Percentiles rank a stretch among this genome's conserved stretches.
Conservation (phyloP, 352 stramenopile genomes). For the Phytophthora macrochlamydospora region DNA sequence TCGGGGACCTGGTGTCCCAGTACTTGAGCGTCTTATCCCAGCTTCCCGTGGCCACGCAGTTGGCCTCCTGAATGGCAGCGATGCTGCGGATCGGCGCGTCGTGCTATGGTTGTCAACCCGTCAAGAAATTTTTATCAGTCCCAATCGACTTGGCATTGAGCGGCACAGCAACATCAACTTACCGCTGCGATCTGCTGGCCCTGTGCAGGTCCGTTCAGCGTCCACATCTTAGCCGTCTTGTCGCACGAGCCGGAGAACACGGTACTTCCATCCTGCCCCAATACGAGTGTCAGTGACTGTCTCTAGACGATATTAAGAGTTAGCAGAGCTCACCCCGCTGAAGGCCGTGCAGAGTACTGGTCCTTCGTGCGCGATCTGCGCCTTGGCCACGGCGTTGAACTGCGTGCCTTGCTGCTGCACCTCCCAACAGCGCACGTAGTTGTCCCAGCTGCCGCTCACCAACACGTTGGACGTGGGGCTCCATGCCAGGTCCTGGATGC, state of each 20-base stretch:
- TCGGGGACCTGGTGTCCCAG: conserved; percentile 94
- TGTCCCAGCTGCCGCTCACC: conserved; percentile 84
- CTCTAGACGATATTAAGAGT: conserved; percentile 2
- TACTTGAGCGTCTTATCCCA: conserved; percentile 97
- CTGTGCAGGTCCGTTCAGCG: conserved; percentile 75
- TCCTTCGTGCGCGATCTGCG: conserved; percentile 88
- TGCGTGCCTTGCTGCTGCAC: conserved; percentile 73
- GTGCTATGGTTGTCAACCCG: conserved; percentile 60
- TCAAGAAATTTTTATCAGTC: not conserved
- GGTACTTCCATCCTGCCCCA: conserved; percentile 86
- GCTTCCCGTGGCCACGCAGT: conserved; percentile 93
- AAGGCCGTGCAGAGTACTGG: conserved; percentile 94
- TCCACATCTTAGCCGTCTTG: conserved; percentile 97
- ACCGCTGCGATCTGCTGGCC: conserved; percentile 84
- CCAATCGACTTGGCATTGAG: not conserved
- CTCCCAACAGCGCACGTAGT: conserved; percentile 85
- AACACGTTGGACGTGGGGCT: conserved; percentile 77
- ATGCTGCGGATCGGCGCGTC: conserved; percentile 93
- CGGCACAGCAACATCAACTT: conserved; percentile 13
- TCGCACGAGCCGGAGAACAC: conserved; percentile 94
- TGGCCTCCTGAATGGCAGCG: conserved; percentile 79
- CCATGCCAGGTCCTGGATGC: conserved; percentile 81
- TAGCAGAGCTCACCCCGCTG: conserved; percentile 56
- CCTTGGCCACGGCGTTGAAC: conserved; percentile 80
- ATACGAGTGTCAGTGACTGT: not conserved